Evolutionary conservation across 2,329 filamentous ascomycete genomes (phyloP), one percentile per base, ranked within the genome.

Genomic region (Xylariomycetidae sp.): DNA sequence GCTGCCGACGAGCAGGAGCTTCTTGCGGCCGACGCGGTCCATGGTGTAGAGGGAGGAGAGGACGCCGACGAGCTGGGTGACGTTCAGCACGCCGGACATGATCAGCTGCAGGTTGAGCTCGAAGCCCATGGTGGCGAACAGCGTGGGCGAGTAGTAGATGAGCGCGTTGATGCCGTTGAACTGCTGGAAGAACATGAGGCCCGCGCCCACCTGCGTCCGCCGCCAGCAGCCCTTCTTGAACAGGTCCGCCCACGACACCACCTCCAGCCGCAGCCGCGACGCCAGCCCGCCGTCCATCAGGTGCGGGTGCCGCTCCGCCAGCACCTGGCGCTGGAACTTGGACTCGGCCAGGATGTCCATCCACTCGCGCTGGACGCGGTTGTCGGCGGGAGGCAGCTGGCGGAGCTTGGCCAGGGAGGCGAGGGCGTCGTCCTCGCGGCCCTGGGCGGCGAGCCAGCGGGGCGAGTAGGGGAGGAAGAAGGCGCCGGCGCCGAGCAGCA

Each of bases 111-210:
- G 64, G 26, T 62, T 50, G 24, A 54, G 52, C 31, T 61, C 50
- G 17, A 68, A 48, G 6, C 65, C 65, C 55, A 70, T 65, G 2
- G 59, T 63, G n/a, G 56, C 43, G 42, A 72, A 71, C 0, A 72
- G 51, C 0, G 59, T 67, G 0, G 66, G 67, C 0, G 61, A 60
- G 48, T 70, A 72, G 50, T 70, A 70, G 12, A 59, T 53, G 14
- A 72, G 48, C 6, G 63, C 4, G 37, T 71, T 72, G 43, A 71
- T 67, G 0, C 67, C 68, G 4, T 63, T 56, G 28, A 72, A 69
- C 40, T 42, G 71, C 35, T 77, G 72, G 49, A 76, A 78, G 47
- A 77, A 76, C 61, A 72, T 70, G 10, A 78, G 47, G 1, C 64
- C 60, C 6, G 67, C 53, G 15, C 70, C 74, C 13, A 76, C 59